Conservation (phyloP, 495 filamentous ascomycete species). For the Hamigera avellanea region DNA sequence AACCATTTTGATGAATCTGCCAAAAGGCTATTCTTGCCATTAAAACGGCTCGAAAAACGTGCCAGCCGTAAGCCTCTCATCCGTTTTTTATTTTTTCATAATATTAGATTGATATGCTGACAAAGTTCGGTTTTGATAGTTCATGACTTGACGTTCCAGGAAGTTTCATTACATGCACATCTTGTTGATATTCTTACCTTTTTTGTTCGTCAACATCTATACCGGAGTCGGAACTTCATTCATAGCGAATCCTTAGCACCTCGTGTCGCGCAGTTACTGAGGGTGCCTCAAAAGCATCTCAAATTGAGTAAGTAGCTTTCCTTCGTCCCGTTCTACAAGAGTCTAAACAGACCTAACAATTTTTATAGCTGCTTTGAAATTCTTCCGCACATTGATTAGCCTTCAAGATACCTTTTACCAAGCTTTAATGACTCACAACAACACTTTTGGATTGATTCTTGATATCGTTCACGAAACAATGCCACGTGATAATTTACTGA, state of each 20-base stretch:
- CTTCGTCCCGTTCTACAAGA: background rate
- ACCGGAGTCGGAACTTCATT: constrained; percentile 80
- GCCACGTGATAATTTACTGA: constrained; percentile 90
- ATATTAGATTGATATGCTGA: background rate
- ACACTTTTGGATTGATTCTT: constrained; percentile 77
- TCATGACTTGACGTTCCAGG: constrained; percentile 54
- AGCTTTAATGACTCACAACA: constrained; percentile 72
- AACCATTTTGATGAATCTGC: constrained; percentile 87
- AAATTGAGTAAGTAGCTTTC: constrained; percentile 62
- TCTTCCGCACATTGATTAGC: constrained; percentile 79
- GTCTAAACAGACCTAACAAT: too few relatives aligned
- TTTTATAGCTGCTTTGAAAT: constrained; percentile 70
- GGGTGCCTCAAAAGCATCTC: constrained; percentile 81
- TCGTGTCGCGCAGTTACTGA: constrained; percentile 73
- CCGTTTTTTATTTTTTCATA: background rate
- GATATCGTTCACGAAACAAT: constrained; percentile 82
- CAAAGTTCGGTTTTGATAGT: too few relatives aligned
- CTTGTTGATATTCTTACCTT: constrained; percentile 92
- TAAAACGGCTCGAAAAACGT: constrained; percentile 68
- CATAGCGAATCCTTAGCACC: constrained; percentile 66
- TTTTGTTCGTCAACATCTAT: constrained; percentile 80
- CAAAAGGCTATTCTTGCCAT: constrained; percentile 72
- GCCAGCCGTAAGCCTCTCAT: constrained; percentile 36
- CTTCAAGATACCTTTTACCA: constrained; percentile 90
- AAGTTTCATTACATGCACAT: constrained; percentile 80